Conservation (phyloP, 2,329 filamentous ascomycete species). For the Epichloe typhina region DNA sequence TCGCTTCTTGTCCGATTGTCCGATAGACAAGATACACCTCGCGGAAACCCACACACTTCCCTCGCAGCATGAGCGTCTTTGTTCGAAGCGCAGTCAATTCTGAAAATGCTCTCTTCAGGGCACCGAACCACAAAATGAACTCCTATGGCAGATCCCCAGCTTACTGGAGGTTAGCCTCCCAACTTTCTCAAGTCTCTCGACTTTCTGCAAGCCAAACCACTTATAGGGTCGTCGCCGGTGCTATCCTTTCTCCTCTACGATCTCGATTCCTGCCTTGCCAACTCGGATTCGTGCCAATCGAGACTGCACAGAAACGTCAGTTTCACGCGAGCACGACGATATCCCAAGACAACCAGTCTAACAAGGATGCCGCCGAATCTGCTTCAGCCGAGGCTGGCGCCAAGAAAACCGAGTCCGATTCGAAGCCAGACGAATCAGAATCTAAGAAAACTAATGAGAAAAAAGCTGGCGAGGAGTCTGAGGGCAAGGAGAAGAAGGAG, state of each 20-base stretch:
- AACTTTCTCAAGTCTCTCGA: slow-evolving; percentile 17
- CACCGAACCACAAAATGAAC: slow-evolving; percentile 22
- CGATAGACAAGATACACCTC: slow-evolving; percentile 15
- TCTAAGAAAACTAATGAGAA: slow-evolving; percentile 30
- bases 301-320: slow-evolving; percentile 15
- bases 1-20: slow-evolving; percentile 12
- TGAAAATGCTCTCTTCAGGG: slow-evolving; percentile 28
- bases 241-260: slow-evolving; percentile 26
- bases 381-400: slow-evolving; percentile 13
- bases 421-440: slow-evolving; percentile 27
- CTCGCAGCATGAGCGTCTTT: slow-evolving; percentile 32
- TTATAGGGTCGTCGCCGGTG: slow-evolving; percentile 14
- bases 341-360: slow-evolving; percentile 22
- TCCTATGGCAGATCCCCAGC: slow-evolving; percentile 33
- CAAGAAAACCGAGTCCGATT: slow-evolving; percentile 24
- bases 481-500: slow-evolving; percentile 43
- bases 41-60: slow-evolving; percentile 14
- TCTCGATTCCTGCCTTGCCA: slow-evolving; percentile 30
- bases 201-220: slow-evolving; percentile 15
- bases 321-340: slow-evolving; percentile 20
- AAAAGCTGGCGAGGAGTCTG: slow-evolving; percentile 31
- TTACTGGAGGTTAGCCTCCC: slow-evolving; percentile 32
- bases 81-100: slow-evolving; percentile 29
- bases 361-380: slow-evolving; percentile 12
- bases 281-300: slow-evolving; percentile 20